phyloP scores from a whole-genome alignment of 441 rosid genomes.

The Pelargonium myrrhifolium region DNA sequence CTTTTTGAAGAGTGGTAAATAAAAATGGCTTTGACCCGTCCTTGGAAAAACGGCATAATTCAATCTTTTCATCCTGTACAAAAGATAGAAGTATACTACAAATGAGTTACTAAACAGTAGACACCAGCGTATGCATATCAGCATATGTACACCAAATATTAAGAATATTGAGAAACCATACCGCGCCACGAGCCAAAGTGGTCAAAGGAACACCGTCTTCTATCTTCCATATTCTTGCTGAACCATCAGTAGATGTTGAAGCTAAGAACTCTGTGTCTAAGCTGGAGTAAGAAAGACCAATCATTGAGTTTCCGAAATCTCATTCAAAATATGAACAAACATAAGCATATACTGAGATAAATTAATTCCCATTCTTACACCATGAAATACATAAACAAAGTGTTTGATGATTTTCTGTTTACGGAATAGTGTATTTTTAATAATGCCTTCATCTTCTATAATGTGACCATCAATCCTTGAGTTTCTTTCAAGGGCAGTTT shows the following conservation, averaged over 20 bases:
- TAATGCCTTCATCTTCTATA: neutral
- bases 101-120: slow-evolving; percentile 10
- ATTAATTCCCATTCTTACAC: neutral
- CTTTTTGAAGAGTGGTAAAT: slow-evolving; percentile 74
- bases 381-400: neutral
- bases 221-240: slow-evolving; percentile 93
- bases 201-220: slow-evolving; percentile 71
- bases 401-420: neutral
- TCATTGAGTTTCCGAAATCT: neutral
- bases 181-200: slow-evolving; percentile 65
- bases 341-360: neutral
- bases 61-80: slow-evolving; percentile 73
- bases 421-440: neutral
- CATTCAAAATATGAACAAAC: neutral
- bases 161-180: slow-evolving; percentile 23
- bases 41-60: slow-evolving; percentile 77
- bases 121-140: slow-evolving; percentile 8
- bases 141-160: slow-evolving; percentile 1
- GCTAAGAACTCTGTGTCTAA: slow-evolving; percentile 89
- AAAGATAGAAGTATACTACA: slow-evolving; percentile 8
- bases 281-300: slow-evolving; percentile 34
- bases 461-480: neutral
- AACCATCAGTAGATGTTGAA: slow-evolving; percentile 83
- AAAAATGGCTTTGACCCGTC: slow-evolving; percentile 92
- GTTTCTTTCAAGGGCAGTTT: neutral